phyloP scores from a whole-genome alignment of 2,329 filamentous ascomycete genomes.

The Aaosphaeria arxii region DNA sequence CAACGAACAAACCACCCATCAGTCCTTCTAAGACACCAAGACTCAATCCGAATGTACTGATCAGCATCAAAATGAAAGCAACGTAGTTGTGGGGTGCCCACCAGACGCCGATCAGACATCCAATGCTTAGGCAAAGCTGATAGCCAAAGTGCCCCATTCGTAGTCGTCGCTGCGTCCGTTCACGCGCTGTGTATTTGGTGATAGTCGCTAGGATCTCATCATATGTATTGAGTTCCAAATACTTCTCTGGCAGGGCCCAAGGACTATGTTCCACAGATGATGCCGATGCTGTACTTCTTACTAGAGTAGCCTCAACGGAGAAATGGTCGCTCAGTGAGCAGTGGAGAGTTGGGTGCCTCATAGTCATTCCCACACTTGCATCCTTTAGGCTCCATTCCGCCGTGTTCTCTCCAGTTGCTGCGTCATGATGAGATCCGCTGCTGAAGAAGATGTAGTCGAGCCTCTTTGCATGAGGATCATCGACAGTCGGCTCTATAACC shows the following conservation, averaged over 20 bases:
- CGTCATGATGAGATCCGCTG: conserved; percentile 22
- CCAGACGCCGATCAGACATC: conserved; percentile 79
- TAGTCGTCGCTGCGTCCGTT: conserved; percentile 68
- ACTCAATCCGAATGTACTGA: conserved; percentile 74
- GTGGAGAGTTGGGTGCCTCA: conserved; percentile 73
- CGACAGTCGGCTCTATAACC: conserved; percentile 60
- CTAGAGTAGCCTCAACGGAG: conserved; percentile 77
- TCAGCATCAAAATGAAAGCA: conserved; percentile 73
- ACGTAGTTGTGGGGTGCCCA: conserved; percentile 76
- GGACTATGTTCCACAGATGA: conserved; percentile 10
- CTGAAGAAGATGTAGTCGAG: conserved; percentile 90
- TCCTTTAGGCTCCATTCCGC: conserved; percentile 66
- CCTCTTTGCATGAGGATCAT: conserved; percentile 75
- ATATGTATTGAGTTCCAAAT: conserved; percentile 54
- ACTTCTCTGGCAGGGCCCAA: conserved; percentile 19
- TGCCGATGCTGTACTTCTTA: conserved; percentile 12
- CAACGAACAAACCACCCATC: conserved; percentile 83
- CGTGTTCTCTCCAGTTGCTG: conserved; percentile 20
- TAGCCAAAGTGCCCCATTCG: conserved; percentile 71
- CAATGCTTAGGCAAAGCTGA: conserved; percentile 66
- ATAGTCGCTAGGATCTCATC: conserved; percentile 73
- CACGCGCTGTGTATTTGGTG: conserved; percentile 65
- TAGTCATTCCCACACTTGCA: conserved; percentile 73
- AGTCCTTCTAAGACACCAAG: conserved; percentile 80
- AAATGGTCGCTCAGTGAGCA: conserved; percentile 96